Conservation (phyloP, 306 rosid species). For the Calophaca sinica region DNA sequence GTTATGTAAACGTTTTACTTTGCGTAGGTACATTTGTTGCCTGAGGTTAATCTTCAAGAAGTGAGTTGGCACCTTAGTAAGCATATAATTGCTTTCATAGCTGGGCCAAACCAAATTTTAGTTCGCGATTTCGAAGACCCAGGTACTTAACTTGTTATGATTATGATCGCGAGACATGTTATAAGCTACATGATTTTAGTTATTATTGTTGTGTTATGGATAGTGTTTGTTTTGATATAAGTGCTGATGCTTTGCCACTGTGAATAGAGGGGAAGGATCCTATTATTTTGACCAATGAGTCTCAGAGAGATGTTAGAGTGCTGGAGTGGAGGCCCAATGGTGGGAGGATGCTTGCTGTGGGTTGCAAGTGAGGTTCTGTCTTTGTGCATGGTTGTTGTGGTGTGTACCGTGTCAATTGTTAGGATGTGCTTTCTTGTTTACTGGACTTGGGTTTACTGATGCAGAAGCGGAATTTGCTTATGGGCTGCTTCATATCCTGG, state of each 20-base stretch:
- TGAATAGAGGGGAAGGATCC: constrained; percentile 86
- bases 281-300: constrained; percentile 72
- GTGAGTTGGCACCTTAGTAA: constrained; percentile 94
- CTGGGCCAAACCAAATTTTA: constrained; percentile 71
- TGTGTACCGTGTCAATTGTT: constrained; percentile 11
- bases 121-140: constrained; percentile 81
- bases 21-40: constrained; percentile 77
- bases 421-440: constrained; percentile 33
- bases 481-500: constrained; percentile 98
- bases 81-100: constrained; percentile 81
- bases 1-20: background rate
- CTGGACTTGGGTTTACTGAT: constrained; percentile 36
- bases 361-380: constrained; percentile 83
- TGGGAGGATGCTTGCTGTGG: constrained; percentile 78
- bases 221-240: constrained; percentile 1
- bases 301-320: constrained; percentile 73
- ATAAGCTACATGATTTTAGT: background rate
- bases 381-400: constrained; percentile 36
- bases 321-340: constrained; percentile 97
- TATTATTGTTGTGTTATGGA: constrained; percentile 4
- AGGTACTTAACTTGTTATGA: constrained; percentile 42
- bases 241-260: constrained; percentile 30
- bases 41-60: constrained; percentile 83
- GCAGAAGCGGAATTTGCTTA: constrained; percentile 80
- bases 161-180: background rate